These are phyloP conservation scores for Aspergillus hortae DNA, from an alignment of 2,329 filamentous ascomycete species.

Conservation along the genomic window DNA sequence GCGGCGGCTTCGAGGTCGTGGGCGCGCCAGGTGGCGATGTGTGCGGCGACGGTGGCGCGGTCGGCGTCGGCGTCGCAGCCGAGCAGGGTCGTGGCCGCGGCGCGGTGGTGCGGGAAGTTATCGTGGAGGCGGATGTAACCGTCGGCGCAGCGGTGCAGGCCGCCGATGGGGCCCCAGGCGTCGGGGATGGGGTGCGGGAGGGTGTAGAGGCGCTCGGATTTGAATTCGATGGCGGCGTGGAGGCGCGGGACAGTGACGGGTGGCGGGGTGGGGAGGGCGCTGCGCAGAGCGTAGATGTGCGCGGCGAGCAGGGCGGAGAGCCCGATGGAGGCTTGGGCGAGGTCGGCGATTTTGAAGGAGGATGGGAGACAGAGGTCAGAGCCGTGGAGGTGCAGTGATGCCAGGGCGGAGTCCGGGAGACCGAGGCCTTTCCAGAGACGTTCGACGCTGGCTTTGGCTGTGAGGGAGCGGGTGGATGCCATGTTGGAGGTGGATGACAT, in stretches of 20 bases:
- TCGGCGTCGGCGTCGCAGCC: constrained; percentile 32
- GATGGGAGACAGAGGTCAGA: constrained; percentile 35
- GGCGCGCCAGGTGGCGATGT: constrained; percentile 40
- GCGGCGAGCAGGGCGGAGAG: constrained; percentile 51
- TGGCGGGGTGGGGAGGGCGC: constrained; percentile 24
- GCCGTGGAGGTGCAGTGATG: constrained; percentile 16
- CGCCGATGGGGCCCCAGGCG: constrained; percentile 47
- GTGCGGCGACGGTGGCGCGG: constrained; percentile 38
- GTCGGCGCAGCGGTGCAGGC: constrained; percentile 50
- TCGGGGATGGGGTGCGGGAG: constrained; percentile 36
- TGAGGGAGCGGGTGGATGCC: constrained; percentile 3
- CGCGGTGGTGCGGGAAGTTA: constrained; percentile 49
- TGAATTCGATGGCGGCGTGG: constrained; percentile 52
- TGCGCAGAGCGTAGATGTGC: constrained; percentile 40
- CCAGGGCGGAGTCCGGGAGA: constrained; percentile 13
- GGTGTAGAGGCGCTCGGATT: constrained; percentile 50
- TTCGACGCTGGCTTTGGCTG: constrained; percentile 8
- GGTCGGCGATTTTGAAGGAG: constrained; percentile 53
- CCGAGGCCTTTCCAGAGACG: constrained; percentile 17
- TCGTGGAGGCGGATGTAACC: constrained; percentile 57
- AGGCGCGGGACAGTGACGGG: constrained; percentile 42
- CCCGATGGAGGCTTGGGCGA: constrained; percentile 53
- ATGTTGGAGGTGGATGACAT: background rate
- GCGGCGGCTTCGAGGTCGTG: constrained; percentile 49
- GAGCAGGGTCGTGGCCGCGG: constrained; percentile 44